Conservation (phyloP, 192 early-diverging fungal species). For the Dimargaris cristalligena region DNA sequence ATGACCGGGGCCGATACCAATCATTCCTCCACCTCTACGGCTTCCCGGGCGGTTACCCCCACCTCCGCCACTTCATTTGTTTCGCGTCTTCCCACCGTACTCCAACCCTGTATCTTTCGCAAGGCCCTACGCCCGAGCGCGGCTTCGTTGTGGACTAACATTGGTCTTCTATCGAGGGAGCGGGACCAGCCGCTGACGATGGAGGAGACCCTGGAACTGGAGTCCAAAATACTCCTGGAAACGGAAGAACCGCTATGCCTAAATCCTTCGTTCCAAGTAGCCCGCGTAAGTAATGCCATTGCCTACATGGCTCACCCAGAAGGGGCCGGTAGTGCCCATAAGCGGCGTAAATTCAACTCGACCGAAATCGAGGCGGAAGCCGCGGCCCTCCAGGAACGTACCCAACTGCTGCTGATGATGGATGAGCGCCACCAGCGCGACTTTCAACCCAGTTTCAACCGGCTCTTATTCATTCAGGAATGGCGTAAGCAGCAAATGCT, state of each 20-base stretch:
- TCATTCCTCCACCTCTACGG: neutral
- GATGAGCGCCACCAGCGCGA: slow-evolving; percentile 30
- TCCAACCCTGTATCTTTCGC: neutral
- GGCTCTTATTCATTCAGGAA: slow-evolving; percentile 48
- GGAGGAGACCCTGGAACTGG: slow-evolving; percentile 39
- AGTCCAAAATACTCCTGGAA: slow-evolving; percentile 45
- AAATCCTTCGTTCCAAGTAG: slow-evolving; percentile 50
- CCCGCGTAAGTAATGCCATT: slow-evolving; percentile 49
- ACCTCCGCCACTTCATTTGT: neutral
- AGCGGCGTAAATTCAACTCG: slow-evolving; percentile 53
- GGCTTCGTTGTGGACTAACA: slow-evolving; percentile 36
- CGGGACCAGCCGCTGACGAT: slow-evolving; percentile 25
- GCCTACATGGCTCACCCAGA: slow-evolving; percentile 26
- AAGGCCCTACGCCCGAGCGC: slow-evolving; percentile 25
- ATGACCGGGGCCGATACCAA: neutral
- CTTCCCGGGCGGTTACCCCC: neutral
- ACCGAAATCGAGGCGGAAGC: slow-evolving; percentile 48
- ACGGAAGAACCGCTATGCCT: slow-evolving; percentile 48
- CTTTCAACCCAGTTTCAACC: slow-evolving; percentile 54
- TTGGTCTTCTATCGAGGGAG: slow-evolving; percentile 28
- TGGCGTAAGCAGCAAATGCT: slow-evolving; percentile 45
- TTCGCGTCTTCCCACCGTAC: neutral
- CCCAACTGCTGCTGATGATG: slow-evolving; percentile 51
- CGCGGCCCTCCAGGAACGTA: slow-evolving; percentile 46
- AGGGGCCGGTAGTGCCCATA: slow-evolving; percentile 29